Evolutionary conservation across 768 basidiomycete species (phyloP).

Genomic region (Boletus vinaceobasis): DNA sequence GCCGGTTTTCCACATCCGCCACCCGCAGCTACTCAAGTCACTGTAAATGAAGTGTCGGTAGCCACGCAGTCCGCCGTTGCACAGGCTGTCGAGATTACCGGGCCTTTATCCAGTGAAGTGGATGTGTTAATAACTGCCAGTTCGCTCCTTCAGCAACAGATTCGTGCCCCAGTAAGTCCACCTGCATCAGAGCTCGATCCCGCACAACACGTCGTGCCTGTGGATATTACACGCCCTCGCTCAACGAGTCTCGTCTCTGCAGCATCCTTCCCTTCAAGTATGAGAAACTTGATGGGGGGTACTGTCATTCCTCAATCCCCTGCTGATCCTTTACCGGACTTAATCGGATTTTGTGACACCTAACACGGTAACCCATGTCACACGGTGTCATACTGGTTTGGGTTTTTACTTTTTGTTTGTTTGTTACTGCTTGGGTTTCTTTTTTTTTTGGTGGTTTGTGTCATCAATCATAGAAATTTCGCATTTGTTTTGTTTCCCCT

Average conservation of each 20-base stretch:
- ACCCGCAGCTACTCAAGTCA: slow-evolving; percentile 39
- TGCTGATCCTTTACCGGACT: slow-evolving; percentile 27
- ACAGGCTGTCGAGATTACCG: slow-evolving; percentile 74
- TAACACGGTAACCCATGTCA: slow-evolving; percentile 7
- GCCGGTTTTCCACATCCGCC: slow-evolving; percentile 37
- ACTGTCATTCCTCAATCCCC: slow-evolving; percentile 22
- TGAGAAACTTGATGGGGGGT: slow-evolving; percentile 20
- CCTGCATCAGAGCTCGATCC: slow-evolving; percentile 24
- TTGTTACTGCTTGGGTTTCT: slow-evolving; percentile 22
- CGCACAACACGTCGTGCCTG: slow-evolving; percentile 23
- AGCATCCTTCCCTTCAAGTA: slow-evolving; percentile 23
- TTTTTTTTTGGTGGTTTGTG: slow-evolving; percentile 24
- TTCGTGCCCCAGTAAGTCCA: slow-evolving; percentile 29
- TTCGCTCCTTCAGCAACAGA: slow-evolving; percentile 47
- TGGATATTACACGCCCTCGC: slow-evolving; percentile 34
- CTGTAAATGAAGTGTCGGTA: slow-evolving; percentile 55
- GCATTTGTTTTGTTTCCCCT: slow-evolving; percentile 14
- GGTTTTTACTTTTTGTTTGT: slow-evolving; percentile 24
- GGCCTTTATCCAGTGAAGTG: slow-evolving; percentile 70
- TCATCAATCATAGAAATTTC: slow-evolving; percentile 29
- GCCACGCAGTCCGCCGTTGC: slow-evolving; percentile 78
- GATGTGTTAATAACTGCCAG: slow-evolving; percentile 75
- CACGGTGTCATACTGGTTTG: slow-evolving; percentile 26
- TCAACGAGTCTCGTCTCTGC: slow-evolving; percentile 31
- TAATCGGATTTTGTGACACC: slow-evolving; percentile 20